Evolutionary conservation across 768 basidiomycete genomes (phyloP).

Genomic region (Agrocybe praecox): DNA sequence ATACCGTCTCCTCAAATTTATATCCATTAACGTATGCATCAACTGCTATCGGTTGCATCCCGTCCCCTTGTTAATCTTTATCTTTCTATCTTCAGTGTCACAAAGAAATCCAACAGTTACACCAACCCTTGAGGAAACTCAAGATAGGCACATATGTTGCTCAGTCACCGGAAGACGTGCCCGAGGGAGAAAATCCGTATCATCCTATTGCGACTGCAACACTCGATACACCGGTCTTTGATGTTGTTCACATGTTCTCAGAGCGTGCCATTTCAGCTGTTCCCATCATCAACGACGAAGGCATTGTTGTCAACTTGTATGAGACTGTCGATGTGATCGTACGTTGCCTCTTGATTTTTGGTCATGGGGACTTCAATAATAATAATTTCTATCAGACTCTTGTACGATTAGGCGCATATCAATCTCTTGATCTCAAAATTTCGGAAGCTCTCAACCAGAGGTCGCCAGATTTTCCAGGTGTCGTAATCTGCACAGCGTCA

Average conservation of each 20-base stretch:
- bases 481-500: slow-evolving; percentile 91
- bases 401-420: slow-evolving; percentile 92
- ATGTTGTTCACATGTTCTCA: slow-evolving; percentile 98
- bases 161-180: slow-evolving; percentile 45
- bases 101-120: slow-evolving; percentile 80
- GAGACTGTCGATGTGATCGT: slow-evolving; percentile 99
- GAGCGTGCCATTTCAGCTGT: slow-evolving; percentile 95
- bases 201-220: slow-evolving; percentile 93
- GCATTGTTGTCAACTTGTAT: slow-evolving; percentile 93
- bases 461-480: slow-evolving; percentile 93
- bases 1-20: slow-evolving; percentile 97
- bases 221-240: slow-evolving; percentile 89
- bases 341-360: slow-evolving; percentile 33
- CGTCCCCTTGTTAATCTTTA: slow-evolving; percentile 10
- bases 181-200: slow-evolving; percentile 69
- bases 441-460: slow-evolving; percentile 91
- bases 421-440: slow-evolving; percentile 93
- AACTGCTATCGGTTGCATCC: neutral
- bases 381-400: slow-evolving; percentile 66
- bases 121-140: slow-evolving; percentile 79
- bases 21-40: slow-evolving; percentile 86
- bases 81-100: slow-evolving; percentile 60
- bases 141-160: slow-evolving; percentile 93
- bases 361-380: neutral
- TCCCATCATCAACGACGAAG: slow-evolving; percentile 91